A percentile compares a stretch with the other conserved stretches of the same genome.
Evolutionary conservation across 106 monocot genomes (phyloP).

Genomic region (Allium fistulosum): DNA sequence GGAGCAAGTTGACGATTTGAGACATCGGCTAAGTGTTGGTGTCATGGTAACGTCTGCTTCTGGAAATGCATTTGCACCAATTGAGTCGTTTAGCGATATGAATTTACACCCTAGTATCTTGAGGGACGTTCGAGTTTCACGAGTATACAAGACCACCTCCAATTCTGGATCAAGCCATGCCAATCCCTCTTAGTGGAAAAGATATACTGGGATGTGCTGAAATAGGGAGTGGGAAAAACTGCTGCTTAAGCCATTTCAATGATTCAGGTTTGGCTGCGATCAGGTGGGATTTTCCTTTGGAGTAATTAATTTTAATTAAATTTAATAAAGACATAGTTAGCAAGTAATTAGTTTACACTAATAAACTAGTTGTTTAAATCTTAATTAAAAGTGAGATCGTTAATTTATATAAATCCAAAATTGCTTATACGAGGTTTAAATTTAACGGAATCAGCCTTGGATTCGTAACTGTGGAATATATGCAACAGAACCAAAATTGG

Average conservation of each 20-base stretch:
- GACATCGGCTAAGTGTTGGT: conserved; percentile 40
- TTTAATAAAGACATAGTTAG: too few species aligned
- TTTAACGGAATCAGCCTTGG: too few species aligned
- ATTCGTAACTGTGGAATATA: too few species aligned
- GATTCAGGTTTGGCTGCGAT: conserved; percentile 48
- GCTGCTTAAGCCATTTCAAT: conserved; percentile 61
- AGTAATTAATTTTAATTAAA: too few species aligned
- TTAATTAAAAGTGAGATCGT: too few species aligned
- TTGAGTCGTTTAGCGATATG: conserved; percentile 54
- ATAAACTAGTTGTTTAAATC: too few species aligned
- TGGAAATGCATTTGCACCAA: conserved; percentile 29
- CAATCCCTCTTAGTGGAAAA: conserved; percentile 40
- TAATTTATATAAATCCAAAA: too few species aligned
- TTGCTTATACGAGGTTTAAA: too few species aligned
- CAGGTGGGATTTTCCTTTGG: too few species aligned
- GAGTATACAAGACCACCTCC: conserved; percentile 47
- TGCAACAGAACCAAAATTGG: too few species aligned
- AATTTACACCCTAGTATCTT: conserved; percentile 42
- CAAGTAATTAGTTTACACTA: too few species aligned
- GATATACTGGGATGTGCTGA: conserved; percentile 57
- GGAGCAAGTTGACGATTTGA: conserved; percentile 53
- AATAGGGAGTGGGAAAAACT: conserved; percentile 60
- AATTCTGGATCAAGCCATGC: too few species aligned
- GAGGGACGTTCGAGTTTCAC: conserved; percentile 47
- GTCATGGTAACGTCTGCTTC: conserved; percentile 33